A percentile compares a stretch with the other conserved stretches of the same genome.
Evolutionary conservation across 169 alveolate genomes (phyloP).

Genomic region (Miamiensis avidus): DNA sequence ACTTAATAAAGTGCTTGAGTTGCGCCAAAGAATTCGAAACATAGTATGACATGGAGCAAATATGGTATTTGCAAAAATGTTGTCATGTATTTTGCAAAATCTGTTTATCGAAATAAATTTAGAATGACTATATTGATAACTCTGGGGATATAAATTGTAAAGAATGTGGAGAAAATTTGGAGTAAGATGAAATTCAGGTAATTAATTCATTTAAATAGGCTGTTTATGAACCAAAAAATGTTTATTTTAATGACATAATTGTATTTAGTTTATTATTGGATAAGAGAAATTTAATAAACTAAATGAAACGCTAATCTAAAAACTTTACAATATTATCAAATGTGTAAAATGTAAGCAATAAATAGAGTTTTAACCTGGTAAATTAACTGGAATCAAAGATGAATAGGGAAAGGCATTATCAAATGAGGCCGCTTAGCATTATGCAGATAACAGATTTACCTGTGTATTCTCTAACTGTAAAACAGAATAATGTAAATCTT

Average conservation of each 20-base stretch:
- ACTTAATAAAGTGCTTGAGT: not conserved
- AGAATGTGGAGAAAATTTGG: constrained; percentile 8
- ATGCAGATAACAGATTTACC: constrained; percentile 40
- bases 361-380: constrained; percentile 15
- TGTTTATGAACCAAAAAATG: not conserved
- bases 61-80: constrained; percentile 9
- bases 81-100: constrained; percentile 28
- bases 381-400: not conserved
- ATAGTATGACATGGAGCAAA: constrained; percentile 13
- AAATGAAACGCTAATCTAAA: not conserved
- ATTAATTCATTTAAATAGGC: not conserved
- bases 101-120: constrained; percentile 20
- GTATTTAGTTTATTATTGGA: constrained; percentile 21
- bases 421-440: constrained; percentile 4
- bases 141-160: constrained; percentile 8
- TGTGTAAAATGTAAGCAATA: constrained; percentile 18
- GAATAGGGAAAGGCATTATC: constrained; percentile 2
- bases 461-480: constrained; percentile 49
- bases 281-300: constrained; percentile 30
- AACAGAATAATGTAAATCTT: constrained; percentile 69
- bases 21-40: constrained; percentile 1
- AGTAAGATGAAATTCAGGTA: constrained; percentile 25
- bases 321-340: constrained; percentile 1
- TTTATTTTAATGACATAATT: not conserved
- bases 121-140: constrained; percentile 5